phyloP scores from a whole-genome alignment of 2,329 filamentous ascomycete species.

The Penicillium sp. region DNA sequence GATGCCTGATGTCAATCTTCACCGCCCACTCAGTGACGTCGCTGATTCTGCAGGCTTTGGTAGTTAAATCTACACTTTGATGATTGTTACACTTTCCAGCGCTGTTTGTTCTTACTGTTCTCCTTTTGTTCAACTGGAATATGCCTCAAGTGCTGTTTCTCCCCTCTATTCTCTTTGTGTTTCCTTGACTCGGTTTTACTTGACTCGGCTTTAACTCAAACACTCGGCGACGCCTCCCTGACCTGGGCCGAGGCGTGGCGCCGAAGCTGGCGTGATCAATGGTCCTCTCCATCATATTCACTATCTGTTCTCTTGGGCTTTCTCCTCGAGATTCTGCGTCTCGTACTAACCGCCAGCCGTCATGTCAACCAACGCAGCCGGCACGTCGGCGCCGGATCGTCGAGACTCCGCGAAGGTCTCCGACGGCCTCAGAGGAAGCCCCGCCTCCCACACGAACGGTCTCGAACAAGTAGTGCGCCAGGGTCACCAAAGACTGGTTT shows the following conservation, averaged over 20 bases:
- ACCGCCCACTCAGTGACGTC: slow-evolving; percentile 25
- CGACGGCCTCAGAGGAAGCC: slow-evolving; percentile 20
- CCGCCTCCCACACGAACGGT: slow-evolving; percentile 17
- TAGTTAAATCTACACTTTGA: neutral
- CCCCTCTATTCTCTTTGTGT: slow-evolving; percentile 30
- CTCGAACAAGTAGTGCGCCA: slow-evolving; percentile 20
- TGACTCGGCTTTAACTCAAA: slow-evolving; percentile 25
- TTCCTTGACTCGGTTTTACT: slow-evolving; percentile 16
- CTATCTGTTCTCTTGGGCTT: slow-evolving; percentile 4
- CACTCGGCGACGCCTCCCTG: slow-evolving; percentile 27
- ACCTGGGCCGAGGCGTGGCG: slow-evolving; percentile 21
- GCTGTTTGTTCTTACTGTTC: neutral
- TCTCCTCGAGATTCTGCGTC: neutral
- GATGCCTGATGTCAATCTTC: neutral
- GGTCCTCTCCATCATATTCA: slow-evolving; percentile 7
- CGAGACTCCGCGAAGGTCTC: slow-evolving; percentile 30
- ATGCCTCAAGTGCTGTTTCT: slow-evolving; percentile 9
- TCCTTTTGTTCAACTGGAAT: neutral
- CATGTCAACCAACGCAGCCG: slow-evolving; percentile 25
- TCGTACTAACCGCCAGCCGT: slow-evolving; percentile 3
- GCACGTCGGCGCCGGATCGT: slow-evolving; percentile 23
- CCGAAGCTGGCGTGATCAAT: slow-evolving; percentile 9
- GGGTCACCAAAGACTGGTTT: slow-evolving; percentile 59
- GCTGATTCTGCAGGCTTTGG: slow-evolving; percentile 12
- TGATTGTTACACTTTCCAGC: neutral